phyloP scores from a whole-genome alignment of 345 rosid genomes.

The Alliaria petiolata region DNA sequence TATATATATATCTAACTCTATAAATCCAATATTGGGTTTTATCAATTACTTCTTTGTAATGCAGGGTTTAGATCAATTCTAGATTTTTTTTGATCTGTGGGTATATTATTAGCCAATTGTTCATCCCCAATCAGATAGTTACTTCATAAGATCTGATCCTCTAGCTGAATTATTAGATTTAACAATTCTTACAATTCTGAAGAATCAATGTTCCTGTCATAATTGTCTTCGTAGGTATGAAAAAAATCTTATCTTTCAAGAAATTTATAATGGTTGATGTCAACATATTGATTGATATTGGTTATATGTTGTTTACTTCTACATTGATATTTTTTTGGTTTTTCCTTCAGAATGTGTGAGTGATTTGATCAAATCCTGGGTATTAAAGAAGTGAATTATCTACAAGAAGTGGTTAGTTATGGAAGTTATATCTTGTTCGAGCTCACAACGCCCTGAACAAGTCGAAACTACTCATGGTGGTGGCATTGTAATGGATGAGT shows the following conservation, averaged over 20 bases:
- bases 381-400: slow-evolving; percentile 17
- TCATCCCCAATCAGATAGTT: background rate
- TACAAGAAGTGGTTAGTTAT: slow-evolving; percentile 29
- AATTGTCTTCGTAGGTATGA: background rate
- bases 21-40: slow-evolving; percentile 2
- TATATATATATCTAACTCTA: background rate
- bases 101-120: slow-evolving; percentile 18
- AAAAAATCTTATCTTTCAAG: slow-evolving; percentile 2
- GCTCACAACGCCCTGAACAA: slow-evolving; percentile 43
- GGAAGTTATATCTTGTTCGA: slow-evolving; percentile 59
- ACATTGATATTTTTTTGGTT: background rate
- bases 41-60: slow-evolving; percentile 4
- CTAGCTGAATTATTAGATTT: background rate
- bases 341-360: background rate
- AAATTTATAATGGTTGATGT: background rate
- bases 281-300: background rate
- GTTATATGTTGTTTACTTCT: background rate
- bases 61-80: slow-evolving; percentile 24
- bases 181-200: background rate
- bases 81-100: background rate
- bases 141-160: slow-evolving; percentile 2
- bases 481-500: slow-evolving; percentile 33
- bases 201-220: background rate
- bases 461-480: slow-evolving; percentile 34
- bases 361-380: background rate